Evolutionary conservation across 2,329 filamentous ascomycete species (phyloP).

Genomic region (Torrubiellomyces zombiae): DNA sequence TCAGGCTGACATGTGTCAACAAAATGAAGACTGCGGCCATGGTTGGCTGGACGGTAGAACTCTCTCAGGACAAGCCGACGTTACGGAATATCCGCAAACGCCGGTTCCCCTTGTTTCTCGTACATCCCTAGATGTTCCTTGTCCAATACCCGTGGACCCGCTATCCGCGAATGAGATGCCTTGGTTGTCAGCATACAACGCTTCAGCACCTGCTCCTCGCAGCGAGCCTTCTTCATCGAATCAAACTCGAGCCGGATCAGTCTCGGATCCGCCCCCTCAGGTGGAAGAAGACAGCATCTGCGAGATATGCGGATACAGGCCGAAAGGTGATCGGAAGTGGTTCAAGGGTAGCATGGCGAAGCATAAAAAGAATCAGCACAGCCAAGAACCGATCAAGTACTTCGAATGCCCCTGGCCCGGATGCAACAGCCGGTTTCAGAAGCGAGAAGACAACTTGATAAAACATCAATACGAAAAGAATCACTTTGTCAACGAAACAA

Average conservation of each 20-base stretch:
- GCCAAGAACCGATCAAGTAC: conserved; percentile 28
- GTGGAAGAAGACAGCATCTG: conserved; percentile 29
- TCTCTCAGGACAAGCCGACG: no score
- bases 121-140: no score
- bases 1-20: no score
- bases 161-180: no score
- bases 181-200: no score
- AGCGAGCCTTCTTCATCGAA: conserved; percentile 3
- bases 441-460: conserved; percentile 36
- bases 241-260: conserved; percentile 2
- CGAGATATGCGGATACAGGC: conserved; percentile 36
- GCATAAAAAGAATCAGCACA: conserved; percentile 38
- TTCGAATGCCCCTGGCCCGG: conserved; percentile 36
- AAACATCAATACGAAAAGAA: conserved; percentile 40
- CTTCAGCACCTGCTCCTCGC: no score
- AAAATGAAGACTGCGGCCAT: no score
- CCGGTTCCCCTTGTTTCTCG: no score
- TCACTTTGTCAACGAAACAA: conserved; percentile 33
- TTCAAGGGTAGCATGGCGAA: conserved; percentile 42
- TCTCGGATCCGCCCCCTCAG: conserved; percentile 15
- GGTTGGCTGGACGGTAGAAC: no score
- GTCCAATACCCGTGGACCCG: no score
- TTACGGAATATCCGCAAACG: no score
- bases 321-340: conserved; percentile 40
- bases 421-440: conserved; percentile 38